phyloP scores from a whole-genome alignment of 805 yeast genomes.

The Brettanomyces anomalus region DNA sequence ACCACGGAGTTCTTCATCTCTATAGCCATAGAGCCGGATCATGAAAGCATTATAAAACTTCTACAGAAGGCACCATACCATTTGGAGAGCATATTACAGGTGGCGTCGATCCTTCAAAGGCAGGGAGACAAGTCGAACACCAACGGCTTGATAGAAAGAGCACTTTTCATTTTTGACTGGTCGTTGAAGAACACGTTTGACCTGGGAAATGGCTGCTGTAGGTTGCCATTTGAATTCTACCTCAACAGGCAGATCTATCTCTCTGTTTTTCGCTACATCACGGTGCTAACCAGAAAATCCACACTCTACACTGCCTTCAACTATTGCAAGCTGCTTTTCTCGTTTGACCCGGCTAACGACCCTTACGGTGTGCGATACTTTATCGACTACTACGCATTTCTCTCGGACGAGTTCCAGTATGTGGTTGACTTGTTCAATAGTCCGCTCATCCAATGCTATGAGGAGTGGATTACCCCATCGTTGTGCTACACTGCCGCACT shows the following conservation, averaged over 20 bases:
- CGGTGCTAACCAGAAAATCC: constrained; percentile 65
- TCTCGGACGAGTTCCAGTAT: constrained; percentile 56
- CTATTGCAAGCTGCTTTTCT: constrained; percentile 61
- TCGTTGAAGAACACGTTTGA: constrained; percentile 53
- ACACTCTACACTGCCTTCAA: constrained; percentile 70
- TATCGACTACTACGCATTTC: constrained; percentile 68
- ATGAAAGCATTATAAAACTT: constrained; percentile 55
- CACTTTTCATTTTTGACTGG: constrained; percentile 72
- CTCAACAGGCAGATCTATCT: constrained; percentile 72
- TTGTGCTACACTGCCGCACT: constrained; percentile 56
- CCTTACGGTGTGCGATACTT: constrained; percentile 79
- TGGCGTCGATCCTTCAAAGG: constrained; percentile 61
- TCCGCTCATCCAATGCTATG: constrained; percentile 47
- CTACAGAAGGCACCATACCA: constrained; percentile 64
- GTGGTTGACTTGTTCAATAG: constrained; percentile 49
- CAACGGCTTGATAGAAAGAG: constrained; percentile 67
- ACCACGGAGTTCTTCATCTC: constrained; percentile 44
- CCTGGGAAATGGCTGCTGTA: constrained; percentile 46
- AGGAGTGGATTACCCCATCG: constrained; percentile 66
- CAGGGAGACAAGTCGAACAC: constrained; percentile 72
- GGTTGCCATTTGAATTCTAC: constrained; percentile 69
- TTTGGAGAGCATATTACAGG: constrained; percentile 69
- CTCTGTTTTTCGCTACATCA: constrained; percentile 63
- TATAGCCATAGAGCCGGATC: constrained; percentile 68
- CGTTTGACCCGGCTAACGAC: constrained; percentile 67